These are phyloP conservation scores for Candida rishiriensis DNA, from an alignment of 805 yeast species.

Conservation along the genomic window DNA sequence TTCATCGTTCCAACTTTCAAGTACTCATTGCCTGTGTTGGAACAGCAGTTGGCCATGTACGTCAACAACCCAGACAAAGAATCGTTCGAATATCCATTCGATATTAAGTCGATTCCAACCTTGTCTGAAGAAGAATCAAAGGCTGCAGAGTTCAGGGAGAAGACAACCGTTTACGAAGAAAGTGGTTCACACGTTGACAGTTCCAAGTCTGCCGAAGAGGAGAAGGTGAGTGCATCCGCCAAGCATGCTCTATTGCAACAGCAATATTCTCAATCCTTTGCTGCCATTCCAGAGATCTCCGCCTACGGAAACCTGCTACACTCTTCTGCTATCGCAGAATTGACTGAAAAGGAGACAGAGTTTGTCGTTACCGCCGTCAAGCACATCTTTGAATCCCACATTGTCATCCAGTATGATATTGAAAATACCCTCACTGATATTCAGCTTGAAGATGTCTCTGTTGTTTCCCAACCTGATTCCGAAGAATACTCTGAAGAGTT, in stretches of 20 bases:
- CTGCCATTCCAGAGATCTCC: slow-evolving; percentile 67
- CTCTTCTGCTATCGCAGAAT: slow-evolving; percentile 57
- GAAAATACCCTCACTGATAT: slow-evolving; percentile 80
- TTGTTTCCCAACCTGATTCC: slow-evolving; percentile 59
- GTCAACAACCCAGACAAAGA: slow-evolving; percentile 46
- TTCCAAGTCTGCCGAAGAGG: slow-evolving; percentile 19
- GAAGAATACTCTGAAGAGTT: slow-evolving; percentile 63
- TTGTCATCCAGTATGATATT: slow-evolving; percentile 76
- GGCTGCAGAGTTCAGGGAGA: slow-evolving; percentile 56
- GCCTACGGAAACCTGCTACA: slow-evolving; percentile 72
- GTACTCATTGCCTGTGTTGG: slow-evolving; percentile 74
- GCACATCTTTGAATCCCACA: slow-evolving; percentile 72
- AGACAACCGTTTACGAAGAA: slow-evolving; percentile 32
- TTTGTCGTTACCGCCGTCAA: slow-evolving; percentile 81
- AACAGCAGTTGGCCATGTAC: slow-evolving; percentile 69
- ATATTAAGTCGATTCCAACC: slow-evolving; percentile 61
- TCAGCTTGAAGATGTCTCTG: slow-evolving; percentile 71
- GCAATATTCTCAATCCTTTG: slow-evolving; percentile 65
- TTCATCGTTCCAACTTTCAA: slow-evolving; percentile 64
- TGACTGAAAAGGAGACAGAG: slow-evolving; percentile 92
- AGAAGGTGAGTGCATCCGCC: slow-evolving; percentile 26
- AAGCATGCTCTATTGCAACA: slow-evolving; percentile 44
- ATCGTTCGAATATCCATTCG: slow-evolving; percentile 57
- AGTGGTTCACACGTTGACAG: slow-evolving; percentile 19
- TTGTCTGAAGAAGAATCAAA: slow-evolving; percentile 64